Base-by-base conservation (phyloP, 352 stramenopile species). In the Pythium monospermum region DNA sequence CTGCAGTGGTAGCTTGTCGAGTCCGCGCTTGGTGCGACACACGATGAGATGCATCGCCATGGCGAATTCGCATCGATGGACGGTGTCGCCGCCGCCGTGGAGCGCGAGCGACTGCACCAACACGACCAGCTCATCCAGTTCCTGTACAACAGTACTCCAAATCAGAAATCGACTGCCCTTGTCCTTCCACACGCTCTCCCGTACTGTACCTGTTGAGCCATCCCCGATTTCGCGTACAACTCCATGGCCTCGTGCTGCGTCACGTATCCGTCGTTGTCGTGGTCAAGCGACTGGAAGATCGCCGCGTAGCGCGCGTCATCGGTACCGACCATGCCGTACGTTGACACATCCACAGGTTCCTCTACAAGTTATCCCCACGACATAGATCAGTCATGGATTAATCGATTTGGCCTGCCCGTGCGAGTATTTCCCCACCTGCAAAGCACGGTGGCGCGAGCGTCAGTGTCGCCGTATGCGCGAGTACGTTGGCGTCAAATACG, bases 41-140 rank as follows among this genome's bases (percentile, higher is more conserved):
- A 71, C 61, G 15, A 75, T 71, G 18, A 75, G 54, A n/a, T 75
- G 66, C 66, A 75, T 75, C 13, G 52, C 50, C 18, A 71, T 52
- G 6, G 53, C 51, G 35, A 75, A 75, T 39, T 67, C 59, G 28
- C 23, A n/a, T 11, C 52, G 43, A 16, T 57, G 42, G 25, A 59
- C 44, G 22, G 35, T 33, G 19, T 19, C 16, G 32, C 23, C 22
- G 5, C 33, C 33, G 11, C n/a, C 16, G 7, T 60, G 41, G 12
- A 66, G 44, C 30, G 52, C 45, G n/a, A 66, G 47, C 49, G 52
- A 46, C 49, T 70, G 58, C 45, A 70, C 57, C 19, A 62, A 26
- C 30, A 55, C 12, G 33, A 57, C 26, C n/a, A 69, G 27, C 33
- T 65, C 55, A 6, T 57, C 44, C 8, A 69, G 53, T 23, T 65